Evolutionary conservation across 495 filamentous ascomycete species (phyloP).

Genomic region (Parmelia sp.): DNA sequence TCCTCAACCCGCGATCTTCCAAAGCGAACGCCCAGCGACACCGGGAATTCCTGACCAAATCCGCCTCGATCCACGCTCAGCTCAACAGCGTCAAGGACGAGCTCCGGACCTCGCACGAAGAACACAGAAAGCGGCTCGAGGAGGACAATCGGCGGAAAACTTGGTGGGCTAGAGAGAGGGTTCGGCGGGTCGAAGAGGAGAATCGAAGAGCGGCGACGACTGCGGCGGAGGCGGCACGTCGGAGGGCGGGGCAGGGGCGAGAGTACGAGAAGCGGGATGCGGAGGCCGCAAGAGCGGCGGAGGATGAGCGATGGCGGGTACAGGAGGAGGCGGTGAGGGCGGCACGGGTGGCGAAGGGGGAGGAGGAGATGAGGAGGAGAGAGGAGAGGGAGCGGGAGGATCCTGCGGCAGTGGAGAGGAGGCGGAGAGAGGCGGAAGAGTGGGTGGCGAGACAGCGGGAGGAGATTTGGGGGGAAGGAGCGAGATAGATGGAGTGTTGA

Average conservation of each 20-base stretch:
- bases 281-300: neutral
- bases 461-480: neutral
- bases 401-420: neutral
- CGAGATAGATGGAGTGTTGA: too few relatives aligned
- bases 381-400: neutral
- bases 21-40: neutral
- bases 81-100: neutral
- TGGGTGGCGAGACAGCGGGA: neutral
- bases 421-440: neutral
- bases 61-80: neutral
- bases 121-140: neutral
- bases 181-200: neutral
- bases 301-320: neutral
- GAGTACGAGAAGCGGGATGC: neutral
- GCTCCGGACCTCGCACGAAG: neutral
- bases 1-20: neutral
- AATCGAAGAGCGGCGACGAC: neutral
- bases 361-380: neutral
- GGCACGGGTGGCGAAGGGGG: neutral
- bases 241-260: neutral
- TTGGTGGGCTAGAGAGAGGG: conserved; percentile 1
- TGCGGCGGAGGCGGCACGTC: neutral
- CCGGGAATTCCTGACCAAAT: neutral
- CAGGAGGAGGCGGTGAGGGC: neutral
- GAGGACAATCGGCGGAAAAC: neutral